Percentiles rank a stretch among this genome's conserved stretches.
phyloP scores from a whole-genome alignment of 139 green algal genomes.

The Chlamydomonas incerta region DNA sequence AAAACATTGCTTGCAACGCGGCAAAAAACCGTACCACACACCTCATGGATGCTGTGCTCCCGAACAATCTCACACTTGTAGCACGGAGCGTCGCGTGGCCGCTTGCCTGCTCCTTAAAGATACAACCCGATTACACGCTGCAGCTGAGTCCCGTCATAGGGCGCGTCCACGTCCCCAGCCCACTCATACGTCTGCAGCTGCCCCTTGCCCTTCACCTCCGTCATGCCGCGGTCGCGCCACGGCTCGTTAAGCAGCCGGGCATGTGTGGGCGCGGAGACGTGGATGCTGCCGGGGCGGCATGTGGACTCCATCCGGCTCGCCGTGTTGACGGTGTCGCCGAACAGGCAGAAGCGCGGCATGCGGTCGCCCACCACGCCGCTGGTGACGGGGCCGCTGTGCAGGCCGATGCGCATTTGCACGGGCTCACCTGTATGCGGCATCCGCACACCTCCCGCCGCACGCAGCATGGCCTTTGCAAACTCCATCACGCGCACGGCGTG shows the following conservation, averaged over 20 bases:
- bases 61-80: too few relatives aligned
- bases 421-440: constrained; percentile 54
- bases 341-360: constrained; percentile 51
- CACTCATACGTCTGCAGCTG: constrained; percentile 28
- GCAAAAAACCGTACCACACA: too few relatives aligned
- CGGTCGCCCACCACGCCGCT: constrained; percentile 28
- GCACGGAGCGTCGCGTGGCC: too few relatives aligned
- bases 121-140: constrained; percentile 10
- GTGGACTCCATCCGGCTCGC: constrained; percentile 69
- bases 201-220: constrained; percentile 37
- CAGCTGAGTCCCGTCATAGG: background rate
- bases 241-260: background rate
- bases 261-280: constrained; percentile 33
- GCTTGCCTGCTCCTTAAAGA: background rate
- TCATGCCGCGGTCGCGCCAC: constrained; percentile 17
- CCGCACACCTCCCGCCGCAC: background rate
- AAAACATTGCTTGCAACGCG: too few relatives aligned
- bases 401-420: constrained; percentile 36
- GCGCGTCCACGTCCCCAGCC: constrained; percentile 4
- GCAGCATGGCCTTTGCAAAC: constrained; percentile 46
- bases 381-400: constrained; percentile 36
- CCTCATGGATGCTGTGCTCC: too few relatives aligned
- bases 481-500: constrained; percentile 44
- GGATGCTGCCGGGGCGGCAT: constrained; percentile 57
- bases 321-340: constrained; percentile 64